These are phyloP conservation scores for Triticum aestivum DNA, from an alignment of 176 grass and related monocot species.

Conservation along the genomic window DNA sequence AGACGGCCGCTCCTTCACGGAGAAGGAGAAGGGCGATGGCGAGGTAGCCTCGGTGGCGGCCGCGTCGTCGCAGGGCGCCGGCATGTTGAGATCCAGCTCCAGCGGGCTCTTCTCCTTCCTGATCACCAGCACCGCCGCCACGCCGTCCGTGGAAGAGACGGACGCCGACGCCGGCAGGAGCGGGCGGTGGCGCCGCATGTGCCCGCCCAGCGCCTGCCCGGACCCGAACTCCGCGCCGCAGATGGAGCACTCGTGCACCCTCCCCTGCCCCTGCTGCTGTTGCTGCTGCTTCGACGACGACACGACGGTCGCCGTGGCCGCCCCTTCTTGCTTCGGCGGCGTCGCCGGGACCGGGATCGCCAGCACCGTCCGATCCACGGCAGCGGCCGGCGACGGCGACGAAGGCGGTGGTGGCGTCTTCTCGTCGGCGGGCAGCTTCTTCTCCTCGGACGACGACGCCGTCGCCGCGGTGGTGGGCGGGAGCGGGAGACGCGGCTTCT, in stretches of 20 bases:
- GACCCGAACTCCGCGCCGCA: slow-evolving; percentile 86
- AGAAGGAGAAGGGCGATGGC: slow-evolving; percentile 20
- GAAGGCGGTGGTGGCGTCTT: not conserved
- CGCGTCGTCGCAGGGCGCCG: slow-evolving; percentile 43
- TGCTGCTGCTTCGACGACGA: not conserved
- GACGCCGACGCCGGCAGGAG: slow-evolving; percentile 30
- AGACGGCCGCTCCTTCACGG: not conserved
- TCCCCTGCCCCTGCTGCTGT: slow-evolving; percentile 19
- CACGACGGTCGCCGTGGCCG: not conserved
- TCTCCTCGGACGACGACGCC: not conserved
- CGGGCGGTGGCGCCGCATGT: slow-evolving; percentile 91
- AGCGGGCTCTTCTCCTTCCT: slow-evolving; percentile 74
- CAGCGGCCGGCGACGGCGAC: not conserved
- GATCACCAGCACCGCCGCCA: not conserved
- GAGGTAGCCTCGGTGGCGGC: not conserved
- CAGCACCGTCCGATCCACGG: slow-evolving; percentile 26
- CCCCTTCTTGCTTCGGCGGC: slow-evolving; percentile 33
- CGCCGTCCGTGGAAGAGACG: not conserved
- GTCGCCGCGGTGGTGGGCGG: not conserved
- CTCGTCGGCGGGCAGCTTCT: not conserved
- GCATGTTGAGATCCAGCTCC: slow-evolving; percentile 87
- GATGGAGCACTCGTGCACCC: slow-evolving; percentile 78
- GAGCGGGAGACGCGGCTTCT: slow-evolving; percentile 53
- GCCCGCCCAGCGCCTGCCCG: slow-evolving; percentile 88
- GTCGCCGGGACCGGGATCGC: slow-evolving; percentile 8